phyloP scores from a whole-genome alignment of 495 filamentous ascomycete genomes.

The Aspergillus homomorphus region DNA sequence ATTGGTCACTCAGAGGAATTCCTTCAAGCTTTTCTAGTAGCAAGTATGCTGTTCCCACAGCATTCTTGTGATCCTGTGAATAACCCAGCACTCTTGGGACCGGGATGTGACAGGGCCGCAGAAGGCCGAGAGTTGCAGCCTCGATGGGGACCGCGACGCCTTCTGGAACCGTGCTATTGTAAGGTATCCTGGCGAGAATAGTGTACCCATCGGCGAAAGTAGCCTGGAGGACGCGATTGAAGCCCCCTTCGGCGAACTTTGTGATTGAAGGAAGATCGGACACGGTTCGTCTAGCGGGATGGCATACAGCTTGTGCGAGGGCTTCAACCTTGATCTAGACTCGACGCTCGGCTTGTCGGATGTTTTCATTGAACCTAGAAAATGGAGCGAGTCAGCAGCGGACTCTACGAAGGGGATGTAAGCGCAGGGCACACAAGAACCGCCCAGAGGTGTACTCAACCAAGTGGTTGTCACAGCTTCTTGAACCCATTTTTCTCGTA shows the following conservation, averaged over 20 bases:
- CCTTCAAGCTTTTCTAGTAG: conserved; percentile 28
- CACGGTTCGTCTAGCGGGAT: conserved; percentile 9
- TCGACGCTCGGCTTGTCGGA: conserved; percentile 19
- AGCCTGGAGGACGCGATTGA: conserved; percentile 27
- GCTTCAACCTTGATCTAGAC: conserved; percentile 22
- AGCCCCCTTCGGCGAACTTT: conserved; percentile 37
- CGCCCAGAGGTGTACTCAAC: conserved; percentile 26
- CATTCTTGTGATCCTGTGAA: conserved; percentile 20
- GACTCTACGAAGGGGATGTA: background rate
- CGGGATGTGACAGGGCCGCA: conserved; percentile 26
- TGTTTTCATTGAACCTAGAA: conserved; percentile 25
- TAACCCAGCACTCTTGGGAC: conserved; percentile 22
- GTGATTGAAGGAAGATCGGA: conserved; percentile 18
- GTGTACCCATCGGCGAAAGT: conserved; percentile 26
- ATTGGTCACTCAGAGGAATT: conserved; percentile 18
- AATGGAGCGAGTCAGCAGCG: conserved; percentile 12
- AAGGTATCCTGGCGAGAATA: conserved; percentile 29
- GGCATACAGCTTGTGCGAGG: conserved; percentile 15
- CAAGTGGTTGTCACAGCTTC: no score
- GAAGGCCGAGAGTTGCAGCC: conserved; percentile 33
- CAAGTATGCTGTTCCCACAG: conserved; percentile 30
- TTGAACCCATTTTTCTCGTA: no score
- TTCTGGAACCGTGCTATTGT: conserved; percentile 25
- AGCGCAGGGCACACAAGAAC: conserved; percentile 20
- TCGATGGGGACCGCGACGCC: conserved; percentile 33